Conservation (phyloP, 176 grass and related monocot species). For the Eleusine coracana region DNA sequence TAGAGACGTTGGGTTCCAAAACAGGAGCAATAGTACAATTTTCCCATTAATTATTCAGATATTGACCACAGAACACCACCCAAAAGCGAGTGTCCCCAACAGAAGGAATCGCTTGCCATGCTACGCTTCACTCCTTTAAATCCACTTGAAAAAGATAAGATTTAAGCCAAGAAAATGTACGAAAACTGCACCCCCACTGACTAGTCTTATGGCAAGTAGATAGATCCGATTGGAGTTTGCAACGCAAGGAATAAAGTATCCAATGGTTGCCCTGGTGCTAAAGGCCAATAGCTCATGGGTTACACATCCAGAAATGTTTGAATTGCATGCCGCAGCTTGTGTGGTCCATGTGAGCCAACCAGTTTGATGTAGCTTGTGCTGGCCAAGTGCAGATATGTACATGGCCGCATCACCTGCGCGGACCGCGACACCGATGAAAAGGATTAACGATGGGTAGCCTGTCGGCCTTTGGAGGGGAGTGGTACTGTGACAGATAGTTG, state of each 20-base stretch:
- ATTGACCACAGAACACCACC: neutral
- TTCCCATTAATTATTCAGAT: no score
- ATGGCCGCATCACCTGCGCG: constrained; percentile 21
- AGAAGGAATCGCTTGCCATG: constrained; percentile 25
- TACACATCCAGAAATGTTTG: constrained; percentile 12
- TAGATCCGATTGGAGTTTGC: constrained; percentile 17
- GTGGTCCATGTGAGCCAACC: constrained; percentile 51
- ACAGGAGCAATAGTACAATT: no score
- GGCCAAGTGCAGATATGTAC: constrained; percentile 9
- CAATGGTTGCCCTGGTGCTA: neutral
- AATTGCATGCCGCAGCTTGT: constrained; percentile 5
- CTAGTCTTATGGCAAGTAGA: constrained; percentile 8
- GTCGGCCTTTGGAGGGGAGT: constrained; percentile 41
- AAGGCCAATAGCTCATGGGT: constrained; percentile 12
- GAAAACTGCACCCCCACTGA: constrained; percentile 18
- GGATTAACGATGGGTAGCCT: constrained; percentile 55
- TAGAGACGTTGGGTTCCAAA: no score
- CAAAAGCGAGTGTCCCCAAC: neutral
- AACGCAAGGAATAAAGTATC: neutral
- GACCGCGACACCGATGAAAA: constrained; percentile 39
- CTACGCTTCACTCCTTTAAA: neutral
- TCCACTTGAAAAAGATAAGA: constrained; percentile 16
- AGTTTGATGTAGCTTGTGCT: constrained; percentile 48
- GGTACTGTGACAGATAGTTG: constrained; percentile 35
- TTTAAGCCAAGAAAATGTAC: neutral